Evolutionary conservation across 495 filamentous ascomycete genomes (phyloP).

Genomic region (Daldinia decipiens): DNA sequence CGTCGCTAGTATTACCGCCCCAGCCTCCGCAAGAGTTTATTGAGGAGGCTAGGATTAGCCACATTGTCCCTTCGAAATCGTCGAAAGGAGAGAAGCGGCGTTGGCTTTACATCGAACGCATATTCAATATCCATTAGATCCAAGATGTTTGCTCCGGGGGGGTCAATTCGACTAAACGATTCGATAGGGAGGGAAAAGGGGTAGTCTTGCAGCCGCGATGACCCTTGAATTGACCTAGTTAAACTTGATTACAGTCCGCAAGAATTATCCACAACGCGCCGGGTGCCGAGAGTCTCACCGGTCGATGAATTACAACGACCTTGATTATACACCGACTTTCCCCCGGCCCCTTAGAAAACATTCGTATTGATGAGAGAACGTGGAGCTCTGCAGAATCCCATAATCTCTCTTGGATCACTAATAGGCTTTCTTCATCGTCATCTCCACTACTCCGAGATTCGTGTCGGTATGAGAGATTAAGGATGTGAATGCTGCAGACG

Average conservation of each 20-base stretch:
- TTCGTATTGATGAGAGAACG: conserved; percentile 48
- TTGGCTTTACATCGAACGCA: background rate
- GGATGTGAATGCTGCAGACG: background rate
- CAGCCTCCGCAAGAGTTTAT: conserved; percentile 1
- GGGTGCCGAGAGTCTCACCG: conserved; percentile 51
- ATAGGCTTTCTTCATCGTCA: background rate
- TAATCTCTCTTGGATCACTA: background rate
- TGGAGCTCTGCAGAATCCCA: conserved; percentile 50
- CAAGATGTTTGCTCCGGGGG: background rate
- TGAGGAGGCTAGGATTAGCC: background rate
- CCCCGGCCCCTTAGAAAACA: conserved; percentile 39
- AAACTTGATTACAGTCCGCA: conserved; percentile 39
- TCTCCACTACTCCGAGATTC: background rate
- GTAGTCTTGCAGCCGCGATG: conserved; percentile 16
- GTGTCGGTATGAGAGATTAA: background rate
- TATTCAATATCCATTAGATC: background rate
- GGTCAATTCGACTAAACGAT: background rate
- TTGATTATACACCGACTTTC: conserved; percentile 57
- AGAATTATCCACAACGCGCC: conserved; percentile 57
- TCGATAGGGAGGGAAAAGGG: conserved; percentile 1
- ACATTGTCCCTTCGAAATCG: background rate
- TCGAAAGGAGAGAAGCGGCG: background rate
- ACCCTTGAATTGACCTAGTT: conserved; percentile 38
- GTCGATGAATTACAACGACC: conserved; percentile 61
- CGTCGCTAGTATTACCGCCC: background rate